phyloP scores from a whole-genome alignment of 2,329 filamentous ascomycete genomes.

The Rhinocladiella mackenziei region DNA sequence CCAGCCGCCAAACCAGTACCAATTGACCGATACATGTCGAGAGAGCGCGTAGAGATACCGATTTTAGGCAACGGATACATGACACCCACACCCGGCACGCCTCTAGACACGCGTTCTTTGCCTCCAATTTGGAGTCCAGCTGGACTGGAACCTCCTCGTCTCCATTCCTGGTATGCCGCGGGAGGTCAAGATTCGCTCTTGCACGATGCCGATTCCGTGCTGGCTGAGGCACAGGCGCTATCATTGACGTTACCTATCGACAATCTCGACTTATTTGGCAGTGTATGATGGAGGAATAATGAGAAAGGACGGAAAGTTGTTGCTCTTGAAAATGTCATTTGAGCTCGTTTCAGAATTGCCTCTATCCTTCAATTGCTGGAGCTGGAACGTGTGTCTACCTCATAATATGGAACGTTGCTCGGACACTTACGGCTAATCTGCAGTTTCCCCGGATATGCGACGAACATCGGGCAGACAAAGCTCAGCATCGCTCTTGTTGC shows the following conservation, averaged over 20 bases:
- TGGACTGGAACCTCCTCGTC: slow-evolving; percentile 6
- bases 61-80: slow-evolving; percentile 7
- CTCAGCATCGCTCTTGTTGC: no score
- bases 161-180: background rate
- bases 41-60: background rate
- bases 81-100: slow-evolving; percentile 10
- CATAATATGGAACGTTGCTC: no score
- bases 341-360: no score
- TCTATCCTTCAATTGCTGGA: no score
- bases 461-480: no score
- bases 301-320: no score
- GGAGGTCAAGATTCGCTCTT: slow-evolving; percentile 8
- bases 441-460: no score
- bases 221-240: slow-evolving; percentile 17
- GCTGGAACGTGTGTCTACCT: no score
- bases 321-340: no score
- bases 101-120: slow-evolving; percentile 7
- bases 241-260: slow-evolving; percentile 14
- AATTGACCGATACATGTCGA: slow-evolving; percentile 6
- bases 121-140: slow-evolving; percentile 9
- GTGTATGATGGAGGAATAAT: no score
- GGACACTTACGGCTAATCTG: no score
- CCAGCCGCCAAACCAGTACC: slow-evolving; percentile 7
- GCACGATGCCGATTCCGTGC: slow-evolving; percentile 15
- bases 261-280: no score